Conservation (phyloP, 495 filamentous ascomycete species). For the Penicillium coprophilum region DNA sequence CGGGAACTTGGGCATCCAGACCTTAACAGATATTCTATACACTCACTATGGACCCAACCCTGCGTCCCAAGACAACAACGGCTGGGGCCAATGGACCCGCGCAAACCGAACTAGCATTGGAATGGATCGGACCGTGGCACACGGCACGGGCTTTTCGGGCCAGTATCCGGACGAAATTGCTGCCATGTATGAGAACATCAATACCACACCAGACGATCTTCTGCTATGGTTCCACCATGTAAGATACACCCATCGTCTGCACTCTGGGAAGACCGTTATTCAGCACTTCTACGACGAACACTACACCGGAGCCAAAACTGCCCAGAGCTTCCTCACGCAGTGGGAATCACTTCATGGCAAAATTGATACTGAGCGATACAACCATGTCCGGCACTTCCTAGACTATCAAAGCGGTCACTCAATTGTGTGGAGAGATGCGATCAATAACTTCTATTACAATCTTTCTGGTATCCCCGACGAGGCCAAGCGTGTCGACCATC, state of each 20-base stretch:
- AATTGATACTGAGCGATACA: constrained; percentile 62
- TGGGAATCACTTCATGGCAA: constrained; percentile 57
- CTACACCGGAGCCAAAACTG: constrained; percentile 60
- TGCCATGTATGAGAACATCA: constrained; percentile 55
- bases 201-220: constrained; percentile 67
- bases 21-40: constrained; percentile 64
- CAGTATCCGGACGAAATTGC: constrained; percentile 65
- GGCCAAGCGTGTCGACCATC: constrained; percentile 52
- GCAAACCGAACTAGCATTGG: constrained; percentile 59
- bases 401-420: constrained; percentile 68
- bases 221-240: constrained; percentile 79
- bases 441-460: constrained; percentile 60
- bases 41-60: constrained; percentile 69
- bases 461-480: constrained; percentile 59
- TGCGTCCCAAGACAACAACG: constrained; percentile 63
- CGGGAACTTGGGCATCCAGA: constrained; percentile 70
- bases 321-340: constrained; percentile 53
- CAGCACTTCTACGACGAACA: constrained; percentile 76
- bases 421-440: constrained; percentile 66
- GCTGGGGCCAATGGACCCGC: constrained; percentile 73
- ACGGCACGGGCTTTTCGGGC: constrained; percentile 63
- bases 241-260: constrained; percentile 61
- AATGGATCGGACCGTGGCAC: constrained; percentile 69
- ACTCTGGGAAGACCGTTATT: constrained; percentile 68
- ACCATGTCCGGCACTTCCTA: constrained; percentile 55